Evolutionary conservation across 306 rosid genomes (phyloP).

Genomic region (Acmispon strigosus): DNA sequence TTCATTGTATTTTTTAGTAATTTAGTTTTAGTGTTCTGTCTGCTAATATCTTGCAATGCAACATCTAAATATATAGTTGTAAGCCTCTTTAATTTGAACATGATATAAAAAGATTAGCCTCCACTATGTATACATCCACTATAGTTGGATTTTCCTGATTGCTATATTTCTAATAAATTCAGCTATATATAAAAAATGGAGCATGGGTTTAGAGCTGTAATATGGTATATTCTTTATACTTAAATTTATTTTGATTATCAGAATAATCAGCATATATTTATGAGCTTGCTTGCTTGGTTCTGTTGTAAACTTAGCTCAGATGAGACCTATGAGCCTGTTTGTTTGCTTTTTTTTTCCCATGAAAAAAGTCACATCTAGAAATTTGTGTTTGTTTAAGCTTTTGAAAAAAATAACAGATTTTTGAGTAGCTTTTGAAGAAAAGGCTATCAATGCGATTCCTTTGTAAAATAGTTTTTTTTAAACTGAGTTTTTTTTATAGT

Average conservation of each 20-base stretch:
- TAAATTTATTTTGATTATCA: not conserved
- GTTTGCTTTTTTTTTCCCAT: no score
- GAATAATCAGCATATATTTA: not conserved
- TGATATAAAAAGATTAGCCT: not conserved
- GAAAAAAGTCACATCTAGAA: no score
- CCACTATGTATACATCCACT: not conserved
- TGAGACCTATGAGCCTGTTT: not conserved
- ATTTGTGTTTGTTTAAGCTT: no score
- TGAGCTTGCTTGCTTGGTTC: conserved; percentile 4
- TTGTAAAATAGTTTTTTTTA: no score
- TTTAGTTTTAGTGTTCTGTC: conserved; percentile 9
- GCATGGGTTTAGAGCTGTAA: not conserved
- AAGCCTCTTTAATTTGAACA: not conserved
- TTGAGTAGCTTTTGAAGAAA: no score
- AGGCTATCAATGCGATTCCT: no score
- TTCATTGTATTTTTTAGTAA: conserved; percentile 21
- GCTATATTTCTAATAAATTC: not conserved
- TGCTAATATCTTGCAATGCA: conserved; percentile 9
- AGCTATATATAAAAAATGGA: not conserved
- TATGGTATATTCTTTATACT: not conserved
- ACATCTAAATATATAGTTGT: not conserved
- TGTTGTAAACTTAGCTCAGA: not conserved
- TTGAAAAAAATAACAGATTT: no score
- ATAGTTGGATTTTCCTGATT: conserved; percentile 7
- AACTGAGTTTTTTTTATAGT: no score